Percentiles rank a stretch among this genome's conserved stretches.
Evolutionary conservation across 73 alveolate genomes (phyloP).

Genomic region (Breviolum minutum): DNA sequence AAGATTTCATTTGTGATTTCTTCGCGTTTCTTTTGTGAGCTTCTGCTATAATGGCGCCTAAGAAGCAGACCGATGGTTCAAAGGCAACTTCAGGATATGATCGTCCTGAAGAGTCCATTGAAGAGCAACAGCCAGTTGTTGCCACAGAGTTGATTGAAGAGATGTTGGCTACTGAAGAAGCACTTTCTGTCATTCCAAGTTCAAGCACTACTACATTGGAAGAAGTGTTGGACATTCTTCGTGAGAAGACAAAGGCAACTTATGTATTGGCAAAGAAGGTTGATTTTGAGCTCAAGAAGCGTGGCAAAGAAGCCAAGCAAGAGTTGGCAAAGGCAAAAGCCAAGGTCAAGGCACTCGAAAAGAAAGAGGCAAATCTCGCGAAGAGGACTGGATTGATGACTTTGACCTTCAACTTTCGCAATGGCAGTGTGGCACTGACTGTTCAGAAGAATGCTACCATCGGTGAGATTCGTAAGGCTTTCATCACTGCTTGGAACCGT

Average conservation of each 20-base stretch:
- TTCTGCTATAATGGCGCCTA: background rate
- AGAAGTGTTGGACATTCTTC: constrained; percentile 10
- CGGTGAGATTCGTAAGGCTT: constrained; percentile 11
- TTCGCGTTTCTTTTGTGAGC: background rate
- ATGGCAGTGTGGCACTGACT: background rate
- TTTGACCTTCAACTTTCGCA: constrained; percentile 31
- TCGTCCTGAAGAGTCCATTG: background rate
- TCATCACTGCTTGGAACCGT: constrained; percentile 40
- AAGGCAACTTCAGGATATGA: constrained; percentile 19
- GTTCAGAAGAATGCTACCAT: constrained; percentile 1
- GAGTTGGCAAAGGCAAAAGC: constrained; percentile 42
- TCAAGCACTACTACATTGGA: constrained; percentile 3
- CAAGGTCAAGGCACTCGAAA: background rate
- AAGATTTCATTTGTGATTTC: too few species aligned
- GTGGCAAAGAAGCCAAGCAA: background rate
- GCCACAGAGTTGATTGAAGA: constrained; percentile 27
- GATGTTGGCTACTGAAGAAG: constrained; percentile 35
- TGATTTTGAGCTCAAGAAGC: background rate
- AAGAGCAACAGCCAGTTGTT: background rate
- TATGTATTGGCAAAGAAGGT: background rate
- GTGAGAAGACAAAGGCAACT: constrained; percentile 17
- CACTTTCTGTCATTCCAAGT: background rate
- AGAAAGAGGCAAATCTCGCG: constrained; percentile 20
- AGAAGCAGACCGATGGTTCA: background rate
- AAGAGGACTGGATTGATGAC: constrained; percentile 34